Percentiles rank a stretch among this genome's conserved stretches.
These are phyloP conservation scores for Microbotryomycetes sp. DNA, from an alignment of 1,284 basidiomycete genomes.

Conservation along the genomic window DNA sequence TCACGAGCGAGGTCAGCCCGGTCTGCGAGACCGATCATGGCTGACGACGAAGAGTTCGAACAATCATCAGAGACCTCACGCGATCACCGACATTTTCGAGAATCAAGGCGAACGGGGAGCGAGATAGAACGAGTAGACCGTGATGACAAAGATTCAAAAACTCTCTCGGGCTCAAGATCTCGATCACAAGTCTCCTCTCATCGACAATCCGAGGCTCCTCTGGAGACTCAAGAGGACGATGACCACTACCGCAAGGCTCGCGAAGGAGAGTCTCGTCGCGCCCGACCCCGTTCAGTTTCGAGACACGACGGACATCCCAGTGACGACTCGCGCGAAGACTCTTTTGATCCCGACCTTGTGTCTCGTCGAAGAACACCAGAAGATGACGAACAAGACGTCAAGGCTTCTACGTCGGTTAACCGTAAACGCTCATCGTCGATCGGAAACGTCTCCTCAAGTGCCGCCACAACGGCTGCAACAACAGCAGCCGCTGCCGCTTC, in stretches of 20 bases:
- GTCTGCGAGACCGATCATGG: not conserved
- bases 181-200: conserved; percentile 1
- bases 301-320: conserved; percentile 12
- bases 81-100: too few relatives aligned
- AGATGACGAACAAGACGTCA: conserved; percentile 13
- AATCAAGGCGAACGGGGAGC: too few relatives aligned
- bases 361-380: conserved; percentile 13
- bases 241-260: conserved; percentile 1
- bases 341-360: conserved; percentile 16
- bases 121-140: too few relatives aligned
- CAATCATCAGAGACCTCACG: too few relatives aligned
- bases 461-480: conserved; percentile 7
- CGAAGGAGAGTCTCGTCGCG: not conserved
- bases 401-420: conserved; percentile 7
- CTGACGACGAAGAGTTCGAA: too few relatives aligned
- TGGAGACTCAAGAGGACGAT: conserved; percentile 14
- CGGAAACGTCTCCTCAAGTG: not conserved
- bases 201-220: not conserved
- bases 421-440: not conserved
- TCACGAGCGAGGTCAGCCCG: not conserved
- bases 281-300: conserved; percentile 16
- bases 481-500: conserved; percentile 1
- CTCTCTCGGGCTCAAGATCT: not conserved
- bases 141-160: too few relatives aligned
- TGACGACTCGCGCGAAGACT: conserved; percentile 21